These are phyloP conservation scores for Cymbopogon flexuosus DNA, from an alignment of 202 grass and related monocot genomes.

Conservation along the genomic window DNA sequence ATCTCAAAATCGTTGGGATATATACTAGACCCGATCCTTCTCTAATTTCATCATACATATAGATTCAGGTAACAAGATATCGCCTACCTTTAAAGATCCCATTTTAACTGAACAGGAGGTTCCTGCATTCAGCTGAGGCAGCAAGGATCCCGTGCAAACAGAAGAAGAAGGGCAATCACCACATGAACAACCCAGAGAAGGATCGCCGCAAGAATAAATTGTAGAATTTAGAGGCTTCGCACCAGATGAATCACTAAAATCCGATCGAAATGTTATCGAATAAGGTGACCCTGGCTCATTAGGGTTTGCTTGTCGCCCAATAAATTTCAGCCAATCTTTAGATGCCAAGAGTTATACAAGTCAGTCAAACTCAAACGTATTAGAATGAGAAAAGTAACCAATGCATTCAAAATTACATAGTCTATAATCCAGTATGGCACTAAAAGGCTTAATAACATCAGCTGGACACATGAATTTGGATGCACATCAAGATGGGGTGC, in stretches of 20 bases:
- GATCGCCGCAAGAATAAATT: constrained; percentile 86
- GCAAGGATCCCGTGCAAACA: constrained; percentile 55
- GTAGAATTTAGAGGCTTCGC: constrained; percentile 84
- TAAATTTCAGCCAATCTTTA: constrained; percentile 80
- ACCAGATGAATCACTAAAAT: constrained; percentile 49
- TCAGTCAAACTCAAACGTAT: constrained; percentile 15
- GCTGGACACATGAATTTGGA: constrained; percentile 1
- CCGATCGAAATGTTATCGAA: constrained; percentile 62
- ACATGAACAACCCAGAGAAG: constrained; percentile 90
- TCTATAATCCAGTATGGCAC: constrained; percentile 5
- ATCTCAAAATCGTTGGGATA: not conserved
- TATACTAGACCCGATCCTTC: constrained; percentile 1
- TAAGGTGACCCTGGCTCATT: constrained; percentile 73
- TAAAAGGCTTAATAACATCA: constrained; percentile 23
- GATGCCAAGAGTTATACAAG: constrained; percentile 30
- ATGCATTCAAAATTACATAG: constrained; percentile 20
- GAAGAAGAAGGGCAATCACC: constrained; percentile 87
- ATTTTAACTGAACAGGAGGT: constrained; percentile 69
- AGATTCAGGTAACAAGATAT: constrained; percentile 15
- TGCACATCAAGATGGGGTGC: not conserved
- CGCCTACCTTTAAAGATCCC: constrained; percentile 73
- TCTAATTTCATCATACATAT: constrained; percentile 1
- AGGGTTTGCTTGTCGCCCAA: constrained; percentile 65
- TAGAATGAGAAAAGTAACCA: not conserved
- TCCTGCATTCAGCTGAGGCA: constrained; percentile 35